A percentile compares a stretch with the other conserved stretches of the same genome.
Conservation (phyloP, 305 asterid species). For the Salvia sclarea region DNA sequence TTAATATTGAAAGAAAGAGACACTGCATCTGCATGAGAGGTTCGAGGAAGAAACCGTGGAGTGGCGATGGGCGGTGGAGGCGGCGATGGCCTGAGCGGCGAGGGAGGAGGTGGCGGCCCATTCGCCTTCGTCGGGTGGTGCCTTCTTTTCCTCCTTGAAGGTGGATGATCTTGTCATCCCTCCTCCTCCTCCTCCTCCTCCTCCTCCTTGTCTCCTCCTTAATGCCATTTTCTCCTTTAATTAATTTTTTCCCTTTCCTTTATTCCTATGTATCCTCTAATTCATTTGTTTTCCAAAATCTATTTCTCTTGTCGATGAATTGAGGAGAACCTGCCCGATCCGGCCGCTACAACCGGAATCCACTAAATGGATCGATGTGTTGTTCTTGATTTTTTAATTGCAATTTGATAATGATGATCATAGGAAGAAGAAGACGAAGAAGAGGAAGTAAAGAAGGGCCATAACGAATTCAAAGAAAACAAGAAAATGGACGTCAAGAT, state of each 20-base stretch:
- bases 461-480: neutral
- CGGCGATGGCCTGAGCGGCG: conserved; percentile 70
- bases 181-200: too few relatives aligned
- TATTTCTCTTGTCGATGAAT: too few relatives aligned
- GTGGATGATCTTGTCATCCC: conserved; percentile 52
- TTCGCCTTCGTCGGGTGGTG: conserved; percentile 25
- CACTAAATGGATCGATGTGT: neutral
- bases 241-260: too few relatives aligned
- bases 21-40: neutral
- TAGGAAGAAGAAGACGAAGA: too few relatives aligned
- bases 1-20: too few relatives aligned
- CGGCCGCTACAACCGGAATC: too few relatives aligned
- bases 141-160: conserved; percentile 53
- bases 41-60: conserved; percentile 6
- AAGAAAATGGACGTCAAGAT: neutral
- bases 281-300: too few relatives aligned
- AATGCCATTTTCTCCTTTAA: conserved; percentile 45
- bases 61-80: conserved; percentile 58
- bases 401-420: neutral
- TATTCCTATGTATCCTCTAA: too few relatives aligned
- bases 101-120: conserved; percentile 49
- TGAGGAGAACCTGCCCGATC: too few relatives aligned
- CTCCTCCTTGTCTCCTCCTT: conserved; percentile 63
- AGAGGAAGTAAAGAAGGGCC: too few relatives aligned
- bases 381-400: too few relatives aligned